Conservation (phyloP, 2,329 filamentous ascomycete species). For the Torrubiella hemipterigena region DNA sequence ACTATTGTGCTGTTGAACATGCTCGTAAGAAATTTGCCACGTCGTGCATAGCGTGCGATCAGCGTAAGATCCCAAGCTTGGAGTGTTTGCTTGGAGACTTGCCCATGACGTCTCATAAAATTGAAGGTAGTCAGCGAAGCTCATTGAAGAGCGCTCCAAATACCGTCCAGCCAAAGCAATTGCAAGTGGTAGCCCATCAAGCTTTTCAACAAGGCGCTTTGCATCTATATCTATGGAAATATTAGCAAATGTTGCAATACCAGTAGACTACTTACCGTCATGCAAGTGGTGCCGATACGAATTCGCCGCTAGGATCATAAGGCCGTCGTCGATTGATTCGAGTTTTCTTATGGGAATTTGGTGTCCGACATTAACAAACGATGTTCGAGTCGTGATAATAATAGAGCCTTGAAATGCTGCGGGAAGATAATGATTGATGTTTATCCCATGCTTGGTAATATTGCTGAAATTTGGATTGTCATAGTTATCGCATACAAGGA, state of each 20-base stretch:
- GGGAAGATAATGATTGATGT: slow-evolving; percentile 20
- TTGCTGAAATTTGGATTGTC: slow-evolving; percentile 20
- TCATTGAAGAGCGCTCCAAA: neutral
- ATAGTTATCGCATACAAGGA: slow-evolving; percentile 29
- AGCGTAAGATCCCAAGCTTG: neutral
- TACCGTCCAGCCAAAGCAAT: slow-evolving; percentile 2
- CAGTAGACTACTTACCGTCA: neutral
- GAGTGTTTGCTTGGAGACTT: neutral
- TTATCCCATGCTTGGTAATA: slow-evolving; percentile 6
- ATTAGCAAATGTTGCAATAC: neutral
- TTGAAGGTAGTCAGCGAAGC: neutral
- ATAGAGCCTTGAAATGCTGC: slow-evolving; percentile 24
- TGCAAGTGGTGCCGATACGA: neutral
- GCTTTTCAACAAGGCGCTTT: neutral
- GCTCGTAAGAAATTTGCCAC: neutral
- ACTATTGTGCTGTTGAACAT: neutral
- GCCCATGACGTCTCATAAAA: neutral
- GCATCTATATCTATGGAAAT: neutral
- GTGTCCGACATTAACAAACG: slow-evolving; percentile 17
- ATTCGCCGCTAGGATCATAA: neutral
- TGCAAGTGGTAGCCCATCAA: slow-evolving; percentile 2
- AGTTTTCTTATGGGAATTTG: neutral
- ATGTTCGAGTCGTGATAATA: slow-evolving; percentile 25
- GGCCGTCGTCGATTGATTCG: neutral
- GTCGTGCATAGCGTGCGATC: slow-evolving; percentile 1